Percentiles rank a stretch among this genome's conserved stretches.
Evolutionary conservation across 208 protist species (phyloP).

Genomic region (Wallacemonas rigidus): DNA sequence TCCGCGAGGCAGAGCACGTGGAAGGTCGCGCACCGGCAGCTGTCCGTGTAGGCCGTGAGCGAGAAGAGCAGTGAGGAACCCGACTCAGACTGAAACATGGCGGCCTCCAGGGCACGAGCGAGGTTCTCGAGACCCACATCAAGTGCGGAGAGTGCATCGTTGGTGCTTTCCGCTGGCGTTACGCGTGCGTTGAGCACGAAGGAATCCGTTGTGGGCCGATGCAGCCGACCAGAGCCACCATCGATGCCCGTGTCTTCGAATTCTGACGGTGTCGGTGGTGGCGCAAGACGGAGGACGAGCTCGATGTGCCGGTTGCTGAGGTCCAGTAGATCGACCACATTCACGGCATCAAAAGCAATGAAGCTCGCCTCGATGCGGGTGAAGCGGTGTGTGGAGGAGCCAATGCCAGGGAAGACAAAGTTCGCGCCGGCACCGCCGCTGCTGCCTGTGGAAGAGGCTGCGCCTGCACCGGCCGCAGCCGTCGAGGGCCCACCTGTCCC

Average conservation of each 20-base stretch:
- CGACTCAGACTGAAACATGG: constrained; percentile 65
- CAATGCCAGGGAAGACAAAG: constrained; percentile 48
- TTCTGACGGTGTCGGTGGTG: constrained; percentile 51
- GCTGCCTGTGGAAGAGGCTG: constrained; percentile 5
- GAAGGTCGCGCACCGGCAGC: constrained; percentile 66
- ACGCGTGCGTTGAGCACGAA: constrained; percentile 63
- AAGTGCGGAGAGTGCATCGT: constrained; percentile 80
- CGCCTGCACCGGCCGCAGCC: constrained; percentile 12
- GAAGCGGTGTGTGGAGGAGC: constrained; percentile 48
- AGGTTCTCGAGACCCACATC: constrained; percentile 86
- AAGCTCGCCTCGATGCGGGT: constrained; percentile 77
- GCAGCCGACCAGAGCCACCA: neutral
- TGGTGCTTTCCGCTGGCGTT: constrained; percentile 52
- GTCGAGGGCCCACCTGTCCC: neutral
- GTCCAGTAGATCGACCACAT: constrained; percentile 79
- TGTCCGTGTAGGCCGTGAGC: constrained; percentile 78
- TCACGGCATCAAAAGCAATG: constrained; percentile 74
- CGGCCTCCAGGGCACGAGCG: constrained; percentile 54
- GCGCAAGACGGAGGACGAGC: constrained; percentile 63
- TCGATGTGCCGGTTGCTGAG: constrained; percentile 72
- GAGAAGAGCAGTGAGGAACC: constrained; percentile 83
- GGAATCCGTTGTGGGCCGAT: constrained; percentile 50
- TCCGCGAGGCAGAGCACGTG: constrained; percentile 79
- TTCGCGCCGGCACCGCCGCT: constrained; percentile 24
- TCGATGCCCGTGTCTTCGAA: constrained; percentile 43